These are phyloP conservation scores for Lentinula lateritia DNA, from an alignment of 768 basidiomycete species.

Conservation along the genomic window DNA sequence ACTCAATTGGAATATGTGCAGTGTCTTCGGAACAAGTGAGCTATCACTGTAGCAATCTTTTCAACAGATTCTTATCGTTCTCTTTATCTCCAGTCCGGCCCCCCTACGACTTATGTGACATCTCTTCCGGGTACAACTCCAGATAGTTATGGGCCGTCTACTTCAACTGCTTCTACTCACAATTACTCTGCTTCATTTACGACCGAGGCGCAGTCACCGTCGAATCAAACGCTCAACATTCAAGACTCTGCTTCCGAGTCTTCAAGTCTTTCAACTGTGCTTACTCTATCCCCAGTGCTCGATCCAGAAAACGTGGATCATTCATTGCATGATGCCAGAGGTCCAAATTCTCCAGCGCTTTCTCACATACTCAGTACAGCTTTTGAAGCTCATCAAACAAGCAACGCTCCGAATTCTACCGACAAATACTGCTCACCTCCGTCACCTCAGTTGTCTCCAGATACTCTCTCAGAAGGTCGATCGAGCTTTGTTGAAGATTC, in stretches of 20 bases:
- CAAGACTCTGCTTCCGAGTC: background rate
- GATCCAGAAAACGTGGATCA: background rate
- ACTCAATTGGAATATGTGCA: background rate
- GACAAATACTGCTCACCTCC: background rate
- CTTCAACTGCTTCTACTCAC: background rate
- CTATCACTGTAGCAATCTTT: background rate
- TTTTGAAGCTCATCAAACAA: background rate
- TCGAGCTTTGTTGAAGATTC: background rate
- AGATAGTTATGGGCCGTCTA: background rate
- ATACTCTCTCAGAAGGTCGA: background rate
- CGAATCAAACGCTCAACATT: background rate
- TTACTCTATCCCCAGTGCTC: background rate
- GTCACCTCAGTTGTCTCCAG: background rate
- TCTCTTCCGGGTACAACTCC: background rate
- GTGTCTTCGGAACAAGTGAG: background rate
- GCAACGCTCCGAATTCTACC: background rate
- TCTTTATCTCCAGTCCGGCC: background rate
- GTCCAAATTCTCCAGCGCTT: background rate
- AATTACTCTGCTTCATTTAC: background rate
- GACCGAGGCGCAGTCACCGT: background rate
- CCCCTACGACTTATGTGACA: background rate
- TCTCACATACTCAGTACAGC: background rate
- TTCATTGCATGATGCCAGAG: background rate
- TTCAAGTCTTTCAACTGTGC: background rate
- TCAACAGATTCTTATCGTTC: background rate